Percentiles rank a stretch among this genome's conserved stretches.
Conservation (phyloP, 1,139 yeast genomes). For the Yamadazyma dendronema region DNA sequence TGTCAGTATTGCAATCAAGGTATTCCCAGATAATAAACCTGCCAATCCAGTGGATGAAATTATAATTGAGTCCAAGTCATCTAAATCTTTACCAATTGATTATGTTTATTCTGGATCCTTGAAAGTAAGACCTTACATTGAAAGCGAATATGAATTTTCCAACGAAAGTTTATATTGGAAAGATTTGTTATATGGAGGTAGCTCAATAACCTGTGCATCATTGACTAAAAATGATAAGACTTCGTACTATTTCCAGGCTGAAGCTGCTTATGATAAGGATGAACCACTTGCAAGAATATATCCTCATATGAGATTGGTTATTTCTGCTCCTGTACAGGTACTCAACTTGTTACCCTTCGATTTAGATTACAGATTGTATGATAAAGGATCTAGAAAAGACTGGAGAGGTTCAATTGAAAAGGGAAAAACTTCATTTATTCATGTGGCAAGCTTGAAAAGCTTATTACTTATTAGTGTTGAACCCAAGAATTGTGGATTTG, state of each 20-base stretch:
- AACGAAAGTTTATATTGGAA: constrained; percentile 63
- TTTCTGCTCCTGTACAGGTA: constrained; percentile 85
- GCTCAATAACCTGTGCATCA: constrained; percentile 60
- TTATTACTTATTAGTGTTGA: constrained; percentile 70
- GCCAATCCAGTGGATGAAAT: constrained; percentile 21
- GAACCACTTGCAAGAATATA: constrained; percentile 75
- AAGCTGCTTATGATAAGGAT: constrained; percentile 57
- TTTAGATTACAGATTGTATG: constrained; percentile 71
- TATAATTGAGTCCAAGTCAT: constrained; percentile 50
- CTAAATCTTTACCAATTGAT: constrained; percentile 71
- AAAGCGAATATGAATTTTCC: constrained; percentile 64
- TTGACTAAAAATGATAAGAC: constrained; percentile 34
- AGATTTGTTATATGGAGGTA: constrained; percentile 49
- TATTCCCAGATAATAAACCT: constrained; percentile 18
- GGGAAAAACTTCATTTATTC: constrained; percentile 71
- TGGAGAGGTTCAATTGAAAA: constrained; percentile 62
- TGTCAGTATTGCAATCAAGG: constrained; percentile 48
- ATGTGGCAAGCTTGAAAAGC: constrained; percentile 74
- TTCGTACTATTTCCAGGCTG: constrained; percentile 69
- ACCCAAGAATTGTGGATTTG: constrained; percentile 63
- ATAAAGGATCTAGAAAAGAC: constrained; percentile 68
- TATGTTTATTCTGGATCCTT: constrained; percentile 59
- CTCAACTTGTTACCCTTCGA: constrained; percentile 87
- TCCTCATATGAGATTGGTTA: constrained; percentile 77
- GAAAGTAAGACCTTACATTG: constrained; percentile 58